A percentile compares a stretch with the other conserved stretches of the same genome.
Conservation (phyloP, 352 stramenopile genomes). For the Phytopythium helicoides region DNA sequence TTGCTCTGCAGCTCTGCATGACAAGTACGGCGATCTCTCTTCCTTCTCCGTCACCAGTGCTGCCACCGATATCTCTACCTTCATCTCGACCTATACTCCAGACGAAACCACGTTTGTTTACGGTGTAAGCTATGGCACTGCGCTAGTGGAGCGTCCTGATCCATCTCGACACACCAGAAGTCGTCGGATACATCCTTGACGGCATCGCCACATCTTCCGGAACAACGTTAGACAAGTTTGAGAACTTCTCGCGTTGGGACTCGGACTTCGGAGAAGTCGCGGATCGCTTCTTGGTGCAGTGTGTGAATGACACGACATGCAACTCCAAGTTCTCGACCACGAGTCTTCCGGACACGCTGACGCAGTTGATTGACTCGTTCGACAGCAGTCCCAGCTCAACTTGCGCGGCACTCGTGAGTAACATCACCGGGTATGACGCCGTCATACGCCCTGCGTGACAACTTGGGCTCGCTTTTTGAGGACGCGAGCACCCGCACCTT, state of each 20-base stretch:
- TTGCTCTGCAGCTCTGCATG: slow-evolving; percentile 34
- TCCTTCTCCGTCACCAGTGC: slow-evolving; percentile 49
- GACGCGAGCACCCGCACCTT: slow-evolving; percentile 13
- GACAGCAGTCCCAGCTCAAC: slow-evolving; percentile 23
- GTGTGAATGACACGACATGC: slow-evolving; percentile 15
- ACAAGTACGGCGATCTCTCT: slow-evolving; percentile 33
- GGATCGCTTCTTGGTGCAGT: slow-evolving; percentile 25
- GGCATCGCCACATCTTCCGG: slow-evolving; percentile 37
- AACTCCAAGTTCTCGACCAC: slow-evolving; percentile 10
- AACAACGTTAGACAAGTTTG: slow-evolving; percentile 16
- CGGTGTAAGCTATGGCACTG: slow-evolving; percentile 47
- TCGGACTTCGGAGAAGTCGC: slow-evolving; percentile 31
- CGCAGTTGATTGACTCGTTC: slow-evolving; percentile 15
- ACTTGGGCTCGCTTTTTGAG: slow-evolving; percentile 27
- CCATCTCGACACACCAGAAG: slow-evolving; percentile 28
- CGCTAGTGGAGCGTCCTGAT: slow-evolving; percentile 46
- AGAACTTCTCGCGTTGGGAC: slow-evolving; percentile 40
- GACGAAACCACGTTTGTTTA: slow-evolving; percentile 32
- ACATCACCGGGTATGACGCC: too few relatives aligned
- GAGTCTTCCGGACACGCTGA: slow-evolving; percentile 14
- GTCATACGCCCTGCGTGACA: slow-evolving; percentile 19
- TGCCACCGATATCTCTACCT: slow-evolving; percentile 28
- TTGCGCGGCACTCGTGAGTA: slow-evolving; percentile 22
- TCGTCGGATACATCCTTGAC: slow-evolving; percentile 53
- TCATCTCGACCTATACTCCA: slow-evolving; percentile 28